These are phyloP conservation scores for Coix lacrymajobi DNA, from an alignment of 176 grass and related monocot genomes.

Conservation along the genomic window DNA sequence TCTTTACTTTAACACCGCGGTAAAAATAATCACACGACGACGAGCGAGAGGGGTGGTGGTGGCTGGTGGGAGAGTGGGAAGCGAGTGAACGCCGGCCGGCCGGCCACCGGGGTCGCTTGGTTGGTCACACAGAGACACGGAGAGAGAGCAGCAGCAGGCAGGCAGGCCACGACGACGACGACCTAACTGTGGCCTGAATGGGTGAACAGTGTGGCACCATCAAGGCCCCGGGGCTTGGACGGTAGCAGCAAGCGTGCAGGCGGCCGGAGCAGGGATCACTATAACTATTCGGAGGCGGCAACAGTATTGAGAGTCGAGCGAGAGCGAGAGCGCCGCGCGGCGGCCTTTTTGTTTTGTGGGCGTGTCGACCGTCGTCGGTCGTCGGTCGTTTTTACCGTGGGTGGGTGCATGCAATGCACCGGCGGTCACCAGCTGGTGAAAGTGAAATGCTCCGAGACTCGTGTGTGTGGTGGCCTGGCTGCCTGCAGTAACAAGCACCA, in stretches of 20 bases:
- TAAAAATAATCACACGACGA: not conserved
- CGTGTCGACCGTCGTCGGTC: too few relatives aligned
- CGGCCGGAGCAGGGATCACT: not conserved
- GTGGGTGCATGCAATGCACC: not conserved
- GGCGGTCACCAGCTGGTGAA: too few relatives aligned
- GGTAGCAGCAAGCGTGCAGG: conserved; percentile 1
- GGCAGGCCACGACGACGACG: not conserved
- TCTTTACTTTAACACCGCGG: not conserved
- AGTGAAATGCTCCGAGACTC: too few relatives aligned
- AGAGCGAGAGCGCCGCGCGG: not conserved
- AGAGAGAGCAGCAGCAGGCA: not conserved
- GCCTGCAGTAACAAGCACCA: not conserved
- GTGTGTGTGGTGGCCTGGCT: too few relatives aligned
- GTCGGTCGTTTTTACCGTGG: not conserved
- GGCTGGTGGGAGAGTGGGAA: not conserved
- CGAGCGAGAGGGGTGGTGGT: too few relatives aligned
- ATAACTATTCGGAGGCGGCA: not conserved
- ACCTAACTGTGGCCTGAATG: conserved; percentile 32
- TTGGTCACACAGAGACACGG: not conserved
- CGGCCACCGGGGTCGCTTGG: not conserved
- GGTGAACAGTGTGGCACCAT: conserved; percentile 40
- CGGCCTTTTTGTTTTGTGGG: not conserved
- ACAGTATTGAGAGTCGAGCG: conserved; percentile 43
- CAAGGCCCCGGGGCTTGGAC: conserved; percentile 32
- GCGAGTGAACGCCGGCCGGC: not conserved